Evolutionary conservation across 306 rosid genomes (phyloP), one percentile per base, ranked within the genome.

Genomic region (Sphenostylis stenocarpa): DNA sequence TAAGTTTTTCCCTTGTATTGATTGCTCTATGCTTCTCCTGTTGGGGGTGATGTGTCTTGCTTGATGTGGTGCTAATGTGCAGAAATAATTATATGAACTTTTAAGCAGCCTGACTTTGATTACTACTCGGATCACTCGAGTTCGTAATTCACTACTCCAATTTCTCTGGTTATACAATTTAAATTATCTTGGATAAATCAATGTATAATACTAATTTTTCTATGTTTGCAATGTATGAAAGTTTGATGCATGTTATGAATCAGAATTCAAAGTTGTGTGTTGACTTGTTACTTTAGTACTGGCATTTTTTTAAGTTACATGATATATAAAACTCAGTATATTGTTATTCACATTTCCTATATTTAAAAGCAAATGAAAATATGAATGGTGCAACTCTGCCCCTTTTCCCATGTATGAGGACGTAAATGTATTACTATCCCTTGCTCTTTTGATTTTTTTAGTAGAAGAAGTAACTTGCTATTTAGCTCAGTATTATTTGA

Each of bases 1-100:
- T 94, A 85, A 76, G 91, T 72, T 72, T 2, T 11, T 68, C 34
- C 62, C 33, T 19, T 3, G 1, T 63, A 15, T 53, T 65, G 3
- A 60, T 71, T 80, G 52, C 31, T 63, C 51, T 28, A 10, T 56
- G 75, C 66, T 73, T 55, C 44, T 7, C 70, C 38, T 53, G 5
- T 70, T 39, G 62, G 19, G 33, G 26, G 52, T 39, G 33, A 10
- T 14, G 7, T 38, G 58, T 48, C 15, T 53, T 63, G 45, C 34
- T 41, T 45, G 31, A 20, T 53, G 56, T 47, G 41, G n/a, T 7
- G 12, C 33, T 69, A 7, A 39, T n/a, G 23, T 38, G 19, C 31
- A 19, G 29, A 44, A 75, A 2, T 21, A 41, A 45, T 19, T 23
- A 63, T 39, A 17, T 29, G 16, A 15, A 43, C 49, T 21, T 70